Evolutionary conservation across 2,329 filamentous ascomycete genomes (phyloP).

Genomic region (Parafenestella ontariensis): DNA sequence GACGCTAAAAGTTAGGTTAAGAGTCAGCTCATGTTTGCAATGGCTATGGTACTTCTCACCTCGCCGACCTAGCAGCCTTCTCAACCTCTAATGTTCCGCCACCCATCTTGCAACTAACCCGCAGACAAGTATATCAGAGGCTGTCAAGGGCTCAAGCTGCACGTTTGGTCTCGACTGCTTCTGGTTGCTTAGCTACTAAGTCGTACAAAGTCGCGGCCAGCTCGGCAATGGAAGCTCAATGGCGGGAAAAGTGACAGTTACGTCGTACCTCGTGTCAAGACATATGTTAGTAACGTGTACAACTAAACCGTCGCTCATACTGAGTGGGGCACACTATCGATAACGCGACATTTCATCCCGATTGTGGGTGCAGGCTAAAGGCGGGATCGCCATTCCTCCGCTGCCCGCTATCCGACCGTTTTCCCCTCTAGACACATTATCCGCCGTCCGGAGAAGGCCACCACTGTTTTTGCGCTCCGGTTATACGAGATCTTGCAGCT

Average conservation of each 20-base stretch:
- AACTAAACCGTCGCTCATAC: conserved; percentile 2
- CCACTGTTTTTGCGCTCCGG: neutral
- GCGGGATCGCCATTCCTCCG: conserved; percentile 38
- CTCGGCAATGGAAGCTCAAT: neutral
- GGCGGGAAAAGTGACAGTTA: conserved; percentile 2
- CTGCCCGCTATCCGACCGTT: conserved; percentile 24
- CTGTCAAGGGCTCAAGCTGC: neutral
- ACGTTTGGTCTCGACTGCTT: neutral
- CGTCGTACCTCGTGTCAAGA: conserved; percentile 1
- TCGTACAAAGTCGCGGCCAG: neutral
- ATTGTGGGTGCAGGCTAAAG: conserved; percentile 15
- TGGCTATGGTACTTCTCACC: conserved; percentile 7
- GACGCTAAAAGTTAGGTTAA: conserved; percentile 14
- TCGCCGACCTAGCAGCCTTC: conserved; percentile 3
- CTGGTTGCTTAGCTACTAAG: neutral
- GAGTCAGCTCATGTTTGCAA: neutral
- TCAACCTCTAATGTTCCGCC: neutral
- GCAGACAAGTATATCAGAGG: neutral
- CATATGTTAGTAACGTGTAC: neutral
- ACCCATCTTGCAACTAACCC: conserved; percentile 12
- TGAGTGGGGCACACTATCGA: conserved; percentile 19
- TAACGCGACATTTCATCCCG: conserved; percentile 30
- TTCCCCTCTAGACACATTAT: conserved; percentile 2
- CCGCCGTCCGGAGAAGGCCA: conserved; percentile 2
- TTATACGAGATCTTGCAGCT: neutral